phyloP scores from a whole-genome alignment of 768 basidiomycete species.

The Leucocoprinus leucothites region DNA sequence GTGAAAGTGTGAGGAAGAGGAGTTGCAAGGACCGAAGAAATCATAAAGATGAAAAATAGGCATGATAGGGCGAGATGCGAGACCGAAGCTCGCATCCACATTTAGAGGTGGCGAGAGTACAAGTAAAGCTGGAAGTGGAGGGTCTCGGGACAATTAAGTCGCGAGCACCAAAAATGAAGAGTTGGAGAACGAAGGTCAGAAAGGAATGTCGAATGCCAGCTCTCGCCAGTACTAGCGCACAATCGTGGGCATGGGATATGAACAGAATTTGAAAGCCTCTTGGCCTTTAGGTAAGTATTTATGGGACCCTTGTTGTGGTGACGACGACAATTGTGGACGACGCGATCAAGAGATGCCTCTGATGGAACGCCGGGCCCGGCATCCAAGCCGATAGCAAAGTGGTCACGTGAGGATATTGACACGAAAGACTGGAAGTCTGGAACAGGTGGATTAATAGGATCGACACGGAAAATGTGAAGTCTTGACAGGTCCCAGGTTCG shows the following conservation, averaged over 20 bases:
- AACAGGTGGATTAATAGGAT: no score
- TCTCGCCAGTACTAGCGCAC: not conserved
- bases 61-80: constrained; percentile 2
- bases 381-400: not conserved
- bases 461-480: no score
- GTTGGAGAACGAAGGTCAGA: not conserved
- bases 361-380: not conserved
- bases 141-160: not conserved
- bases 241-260: not conserved
- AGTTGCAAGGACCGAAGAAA: constrained; percentile 1
- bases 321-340: not conserved
- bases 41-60: not conserved
- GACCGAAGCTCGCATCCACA: constrained; percentile 7
- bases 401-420: not conserved
- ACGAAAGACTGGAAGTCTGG: no score
- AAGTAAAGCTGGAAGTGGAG: not conserved
- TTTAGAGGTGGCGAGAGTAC: not conserved
- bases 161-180: not conserved
- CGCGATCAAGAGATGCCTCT: constrained; percentile 4
- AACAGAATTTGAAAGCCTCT: not conserved
- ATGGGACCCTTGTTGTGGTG: not conserved
- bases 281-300: not conserved
- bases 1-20: not conserved
- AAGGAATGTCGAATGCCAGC: not conserved
- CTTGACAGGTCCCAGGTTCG: no score